Conservation (phyloP, 2,329 filamentous ascomycete species). For the Fusarium clavum region DNA sequence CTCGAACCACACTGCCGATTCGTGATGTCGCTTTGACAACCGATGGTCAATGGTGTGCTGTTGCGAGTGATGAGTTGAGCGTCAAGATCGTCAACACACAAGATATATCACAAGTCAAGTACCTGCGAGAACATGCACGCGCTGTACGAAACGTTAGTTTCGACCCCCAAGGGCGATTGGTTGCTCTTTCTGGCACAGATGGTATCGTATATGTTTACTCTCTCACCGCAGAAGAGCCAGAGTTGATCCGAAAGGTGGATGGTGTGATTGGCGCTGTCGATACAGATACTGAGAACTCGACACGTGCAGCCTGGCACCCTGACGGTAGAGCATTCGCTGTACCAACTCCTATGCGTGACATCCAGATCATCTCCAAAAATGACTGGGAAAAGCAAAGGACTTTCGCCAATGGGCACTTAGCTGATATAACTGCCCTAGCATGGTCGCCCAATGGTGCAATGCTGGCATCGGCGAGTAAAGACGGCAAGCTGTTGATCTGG, state of each 20-base stretch:
- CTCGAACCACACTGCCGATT: conserved; percentile 86
- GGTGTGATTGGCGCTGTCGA: conserved; percentile 85
- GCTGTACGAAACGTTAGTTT: conserved; percentile 94
- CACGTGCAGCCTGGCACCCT: conserved; percentile 88
- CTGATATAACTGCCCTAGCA: conserved; percentile 85
- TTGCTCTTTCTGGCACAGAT: conserved; percentile 88
- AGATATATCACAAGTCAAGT: conserved; percentile 80
- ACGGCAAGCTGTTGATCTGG: conserved; percentile 83
- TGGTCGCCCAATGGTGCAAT: conserved; percentile 97
- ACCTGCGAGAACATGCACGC: conserved; percentile 84
- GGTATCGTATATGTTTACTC: conserved; percentile 93
- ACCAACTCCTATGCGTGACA: conserved; percentile 82
- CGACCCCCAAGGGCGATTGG: conserved; percentile 79
- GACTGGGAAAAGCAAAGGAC: conserved; percentile 89
- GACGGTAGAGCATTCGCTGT: conserved; percentile 92
- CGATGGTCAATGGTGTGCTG: conserved; percentile 88
- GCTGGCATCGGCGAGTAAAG: conserved; percentile 76
- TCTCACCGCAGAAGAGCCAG: conserved; percentile 79
- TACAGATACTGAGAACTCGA: conserved; percentile 76
- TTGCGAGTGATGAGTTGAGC: conserved; percentile 94
- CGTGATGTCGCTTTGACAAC: conserved; percentile 86
- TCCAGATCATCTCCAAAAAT: conserved; percentile 86
- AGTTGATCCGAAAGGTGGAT: conserved; percentile 85
- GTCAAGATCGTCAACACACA: conserved; percentile 88
- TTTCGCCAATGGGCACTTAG: conserved; percentile 83